These are phyloP conservation scores for Stropharia rugosoannulata DNA, from an alignment of 768 basidiomycete species.

Conservation along the genomic window DNA sequence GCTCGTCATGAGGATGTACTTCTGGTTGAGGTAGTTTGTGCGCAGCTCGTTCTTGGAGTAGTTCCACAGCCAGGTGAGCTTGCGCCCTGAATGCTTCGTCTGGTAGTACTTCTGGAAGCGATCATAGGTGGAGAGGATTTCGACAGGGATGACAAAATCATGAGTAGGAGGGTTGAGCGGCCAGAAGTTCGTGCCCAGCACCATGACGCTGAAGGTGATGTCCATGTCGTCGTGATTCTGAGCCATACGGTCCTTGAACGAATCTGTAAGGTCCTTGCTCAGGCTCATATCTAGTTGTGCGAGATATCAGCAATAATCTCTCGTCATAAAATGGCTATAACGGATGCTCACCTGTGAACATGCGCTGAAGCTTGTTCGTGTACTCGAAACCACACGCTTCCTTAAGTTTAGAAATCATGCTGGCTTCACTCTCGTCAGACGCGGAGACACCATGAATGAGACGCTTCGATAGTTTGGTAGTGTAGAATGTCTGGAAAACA, in stretches of 20 bases:
- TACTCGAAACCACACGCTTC: conserved; percentile 99
- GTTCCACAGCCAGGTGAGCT: conserved; percentile 98
- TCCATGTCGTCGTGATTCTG: conserved; percentile 88
- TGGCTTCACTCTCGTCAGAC: conserved; percentile 95
- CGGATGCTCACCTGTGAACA: conserved; percentile 85
- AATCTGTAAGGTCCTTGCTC: conserved; percentile 94
- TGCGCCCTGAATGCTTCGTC: conserved; percentile 92
- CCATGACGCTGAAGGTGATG: conserved; percentile 91
- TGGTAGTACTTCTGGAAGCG: conserved; percentile 95
- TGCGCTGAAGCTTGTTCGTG: conserved; percentile 95
- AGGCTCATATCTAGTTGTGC: conserved; percentile 81
- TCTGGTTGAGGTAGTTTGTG: conserved; percentile 91
- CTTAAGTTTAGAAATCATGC: conserved; percentile 99
- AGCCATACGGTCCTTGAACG: conserved; percentile 95
- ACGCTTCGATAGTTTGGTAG: conserved; percentile 92
- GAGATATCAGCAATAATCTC: not conserved
- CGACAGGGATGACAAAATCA: conserved; percentile 87
- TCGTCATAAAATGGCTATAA: not conserved
- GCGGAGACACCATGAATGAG: conserved; percentile 91
- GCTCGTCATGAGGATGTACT: conserved; percentile 96
- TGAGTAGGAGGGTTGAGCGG: conserved; percentile 83
- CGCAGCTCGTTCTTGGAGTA: conserved; percentile 96
- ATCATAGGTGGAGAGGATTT: conserved; percentile 86
- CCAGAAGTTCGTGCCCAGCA: conserved; percentile 97
- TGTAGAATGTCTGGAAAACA: conserved; percentile 99